phyloP scores from a whole-genome alignment of 768 basidiomycete genomes.

The Rossbeevera mucosa region DNA sequence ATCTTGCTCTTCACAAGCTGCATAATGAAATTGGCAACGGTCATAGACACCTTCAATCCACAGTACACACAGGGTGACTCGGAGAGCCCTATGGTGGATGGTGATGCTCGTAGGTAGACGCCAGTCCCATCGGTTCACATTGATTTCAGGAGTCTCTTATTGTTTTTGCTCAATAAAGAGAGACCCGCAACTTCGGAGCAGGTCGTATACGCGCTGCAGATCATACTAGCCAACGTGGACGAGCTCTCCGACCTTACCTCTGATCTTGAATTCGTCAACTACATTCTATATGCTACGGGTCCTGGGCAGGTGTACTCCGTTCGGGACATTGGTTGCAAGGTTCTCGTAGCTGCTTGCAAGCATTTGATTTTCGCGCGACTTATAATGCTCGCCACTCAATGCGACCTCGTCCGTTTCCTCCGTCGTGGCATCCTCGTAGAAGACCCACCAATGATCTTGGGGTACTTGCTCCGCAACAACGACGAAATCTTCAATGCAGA shows the following conservation, averaged over 20 bases:
- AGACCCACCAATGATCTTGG: conserved; percentile 5
- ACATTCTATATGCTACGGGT: conserved; percentile 1
- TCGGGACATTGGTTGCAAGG: background rate
- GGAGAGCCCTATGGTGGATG: background rate
- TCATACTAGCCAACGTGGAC: background rate
- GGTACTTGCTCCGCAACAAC: background rate
- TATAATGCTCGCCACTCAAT: background rate
- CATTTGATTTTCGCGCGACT: background rate
- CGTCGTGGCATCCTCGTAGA: background rate
- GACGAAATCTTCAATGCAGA: background rate
- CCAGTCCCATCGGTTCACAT: background rate
- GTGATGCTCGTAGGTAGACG: background rate
- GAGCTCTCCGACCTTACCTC: background rate
- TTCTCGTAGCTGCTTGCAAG: background rate
- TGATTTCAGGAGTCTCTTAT: background rate
- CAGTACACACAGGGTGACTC: background rate
- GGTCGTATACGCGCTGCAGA: conserved; percentile 1
- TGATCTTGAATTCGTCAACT: conserved; percentile 2
- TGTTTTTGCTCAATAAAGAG: conserved; percentile 2
- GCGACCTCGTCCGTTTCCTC: conserved; percentile 1
- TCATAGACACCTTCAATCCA: background rate
- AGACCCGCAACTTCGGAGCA: background rate
- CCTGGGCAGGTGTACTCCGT: conserved; percentile 1
- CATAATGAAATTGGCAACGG: conserved; percentile 1
- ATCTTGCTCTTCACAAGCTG: conserved; percentile 1